Base-by-base conservation (phyloP, 768 basidiomycete genomes). In the Panaeolus papilionaceus region DNA sequence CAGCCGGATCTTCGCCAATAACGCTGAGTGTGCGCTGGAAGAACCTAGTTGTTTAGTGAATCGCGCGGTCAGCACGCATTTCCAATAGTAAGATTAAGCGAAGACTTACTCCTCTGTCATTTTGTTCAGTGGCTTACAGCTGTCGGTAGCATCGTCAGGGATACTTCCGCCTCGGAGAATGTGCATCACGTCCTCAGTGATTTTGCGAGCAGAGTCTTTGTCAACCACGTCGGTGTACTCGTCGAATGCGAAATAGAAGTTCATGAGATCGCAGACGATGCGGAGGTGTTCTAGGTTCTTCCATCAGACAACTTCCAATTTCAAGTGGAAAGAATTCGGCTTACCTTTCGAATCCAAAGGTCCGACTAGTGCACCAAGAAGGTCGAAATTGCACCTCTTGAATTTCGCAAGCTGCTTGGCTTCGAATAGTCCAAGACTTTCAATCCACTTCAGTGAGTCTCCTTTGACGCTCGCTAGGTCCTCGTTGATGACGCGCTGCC, bases 221-320 rank as follows among this genome's bases (percentile, higher is more conserved):
- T 75, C 67, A 0, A 76, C 77, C 4, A 79, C 71, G 72, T 88
- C 87, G 5, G 84, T 81, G 67, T 82, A 80, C 68, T 85, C 83
- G 71, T 88, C 86, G 67, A 85, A 77, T 49, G 85, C 67, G 67
- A 85, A 86, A 69, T 84, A 80, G 4, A 86, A 68, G 28, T 83
- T 80, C 83, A 88, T 86, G 64, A 87, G 73, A 66, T 87, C 86
- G 64, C 85, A 72, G 9, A 70, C 66, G 10, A 72, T 69, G 10
- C 73, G 70, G 3, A 72, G 70, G 40, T 71, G 69, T 0, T 69
- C 71, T 74, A 16, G 38, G 40, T 3, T 18, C 18, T 18, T 5
- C 5, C 33, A 47, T 47, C 45, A 18, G 20, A 2, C 45, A 16
- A 18, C 4, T 11, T 47, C 18, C 45, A 18, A 8, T 3, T 11